Percentiles rank a stretch among this genome's conserved stretches.
These are phyloP conservation scores for Microbotryum lychnidis-dioicae DNA, from an alignment of 1,284 basidiomycete species.

Conservation along the genomic window DNA sequence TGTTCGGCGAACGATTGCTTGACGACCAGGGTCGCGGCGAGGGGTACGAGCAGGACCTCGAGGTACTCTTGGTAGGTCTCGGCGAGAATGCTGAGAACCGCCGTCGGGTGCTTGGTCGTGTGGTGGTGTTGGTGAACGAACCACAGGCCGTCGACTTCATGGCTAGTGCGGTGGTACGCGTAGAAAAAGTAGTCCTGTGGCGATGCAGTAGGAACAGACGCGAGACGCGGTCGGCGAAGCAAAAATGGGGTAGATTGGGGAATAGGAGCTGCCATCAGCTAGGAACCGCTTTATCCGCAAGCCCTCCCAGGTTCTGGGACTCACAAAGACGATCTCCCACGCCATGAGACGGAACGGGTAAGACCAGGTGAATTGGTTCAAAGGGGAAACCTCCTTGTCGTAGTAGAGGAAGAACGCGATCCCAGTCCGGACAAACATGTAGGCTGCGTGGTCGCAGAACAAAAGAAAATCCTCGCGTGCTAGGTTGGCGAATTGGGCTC, in stretches of 20 bases:
- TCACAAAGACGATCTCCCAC: slow-evolving; percentile 20
- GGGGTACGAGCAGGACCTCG: not conserved
- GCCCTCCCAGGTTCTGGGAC: not conserved
- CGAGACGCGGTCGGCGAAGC: too few relatives aligned
- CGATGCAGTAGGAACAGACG: not conserved
- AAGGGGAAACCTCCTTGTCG: slow-evolving; percentile 4
- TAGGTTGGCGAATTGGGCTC: not conserved
- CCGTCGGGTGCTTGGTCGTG: not conserved
- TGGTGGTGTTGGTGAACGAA: not conserved
- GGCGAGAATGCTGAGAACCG: not conserved
- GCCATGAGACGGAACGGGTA: slow-evolving; percentile 13
- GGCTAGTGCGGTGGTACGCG: slow-evolving; percentile 14
- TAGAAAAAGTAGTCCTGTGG: slow-evolving; percentile 6
- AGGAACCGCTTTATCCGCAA: too few relatives aligned
- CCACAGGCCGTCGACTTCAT: slow-evolving; percentile 12
- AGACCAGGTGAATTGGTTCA: slow-evolving; percentile 1
- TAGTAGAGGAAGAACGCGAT: slow-evolving; percentile 13
- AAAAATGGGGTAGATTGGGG: too few relatives aligned
- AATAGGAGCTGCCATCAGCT: too few relatives aligned
- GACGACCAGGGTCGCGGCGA: slow-evolving; percentile 1
- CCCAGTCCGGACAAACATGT: slow-evolving; percentile 17
- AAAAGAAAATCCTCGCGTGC: too few relatives aligned
- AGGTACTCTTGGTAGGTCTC: not conserved
- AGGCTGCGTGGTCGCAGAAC: not conserved
- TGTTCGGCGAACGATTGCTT: slow-evolving; percentile 17